Base-by-base conservation (phyloP, 768 basidiomycete genomes). In the Hericium alpestre region DNA sequence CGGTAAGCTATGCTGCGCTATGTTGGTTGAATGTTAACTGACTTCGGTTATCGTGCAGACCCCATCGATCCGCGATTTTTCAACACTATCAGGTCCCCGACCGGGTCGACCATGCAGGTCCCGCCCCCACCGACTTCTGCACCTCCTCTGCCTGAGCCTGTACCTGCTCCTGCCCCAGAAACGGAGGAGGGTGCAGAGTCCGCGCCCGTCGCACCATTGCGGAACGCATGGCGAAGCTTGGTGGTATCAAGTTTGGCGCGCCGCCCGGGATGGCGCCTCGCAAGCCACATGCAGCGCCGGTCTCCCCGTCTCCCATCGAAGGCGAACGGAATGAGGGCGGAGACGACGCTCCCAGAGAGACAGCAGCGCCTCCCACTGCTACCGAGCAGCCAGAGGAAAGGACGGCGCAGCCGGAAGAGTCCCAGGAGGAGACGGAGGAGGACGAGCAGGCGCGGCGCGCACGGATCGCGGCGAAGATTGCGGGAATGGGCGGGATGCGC, bases 171-270 rank as follows among this genome's bases (percentile, higher is more conserved):
- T 11, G 49, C 18, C 11, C 38, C 48, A 7, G 15, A 16, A 23
- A 51, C 38, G 32, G 27, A 59, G 48, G 48, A 27, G 18, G 48
- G 22, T 1, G 48, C 48, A 56, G 77, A 80, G 22, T 70, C 68
- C 9, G 76, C 69, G 2, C 76, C 51, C 79, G 84, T 22, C 77
- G 76, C 32, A 87, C 87, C 1, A 89, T 96, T 39, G 91, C 93
- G 1, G 92, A 95, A 57, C 79, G 93, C n/a, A 94, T 96, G 93
- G 93, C 93, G 1, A 90, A 84, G 65, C 75, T 96, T 0, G 91
- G 93, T 15, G 90, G 89, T 3, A 84, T 95, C 66, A 81, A 79
- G 59, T 87, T 93, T 61, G 90, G 90, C 1, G 82, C 78, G 47
- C 86, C 86, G 15, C 80, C 83, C 73, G 62, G 67, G 7, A 71